Evolutionary conservation across 352 stramenopile genomes (phyloP), one percentile per base, ranked within the genome.

Genomic region (Phytophthora melonis): DNA sequence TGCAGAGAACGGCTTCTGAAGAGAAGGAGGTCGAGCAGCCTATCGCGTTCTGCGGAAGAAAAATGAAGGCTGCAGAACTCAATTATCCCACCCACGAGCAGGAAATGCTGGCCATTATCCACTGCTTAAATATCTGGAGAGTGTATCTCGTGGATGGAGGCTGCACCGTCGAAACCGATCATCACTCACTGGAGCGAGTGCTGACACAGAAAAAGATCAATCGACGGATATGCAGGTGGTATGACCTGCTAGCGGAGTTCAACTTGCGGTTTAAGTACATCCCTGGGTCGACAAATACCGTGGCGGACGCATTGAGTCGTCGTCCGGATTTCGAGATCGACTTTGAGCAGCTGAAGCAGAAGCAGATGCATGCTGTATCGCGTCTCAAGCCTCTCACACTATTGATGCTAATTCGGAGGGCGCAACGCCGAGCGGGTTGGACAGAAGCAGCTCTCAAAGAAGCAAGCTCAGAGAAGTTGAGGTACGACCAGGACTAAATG

Each of bases 21-120:
- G 3, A 11, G 9, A 0, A 23, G 34, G 27, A 16, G 10, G 25
- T 53, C 36, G 61, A 60, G n/a, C 11, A 55, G 0, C 50, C 63
- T 21, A 64, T 70, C 1, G 64, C 56, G 18, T 60, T 60, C n/a
- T 41, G 14, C 10, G 56, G 56, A 30, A n/a, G 21, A 14, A 65
- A 71, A 21, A 23, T 71, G 7, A 61, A 21, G 5, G 27, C 59
- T 10, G 41, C 67, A n/a, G 53, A 74, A 14, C 54, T 68, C 3
- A 68, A 69, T 45, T 74, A 74, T 27, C 67, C 58, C 0, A 73
- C 66, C 6, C 58, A 63, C 47, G 59, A 74, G 18, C 49, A 66
- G 14, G 65, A 72, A 55, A 61, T 72, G 58, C 34, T 66, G 2
- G 65, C 65, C 0, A 65, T 65, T 27, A 41, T 72, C 5, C 57